Conservation (phyloP, 2,329 filamentous ascomycete genomes). For the Pseudogymnoascus sp. region DNA sequence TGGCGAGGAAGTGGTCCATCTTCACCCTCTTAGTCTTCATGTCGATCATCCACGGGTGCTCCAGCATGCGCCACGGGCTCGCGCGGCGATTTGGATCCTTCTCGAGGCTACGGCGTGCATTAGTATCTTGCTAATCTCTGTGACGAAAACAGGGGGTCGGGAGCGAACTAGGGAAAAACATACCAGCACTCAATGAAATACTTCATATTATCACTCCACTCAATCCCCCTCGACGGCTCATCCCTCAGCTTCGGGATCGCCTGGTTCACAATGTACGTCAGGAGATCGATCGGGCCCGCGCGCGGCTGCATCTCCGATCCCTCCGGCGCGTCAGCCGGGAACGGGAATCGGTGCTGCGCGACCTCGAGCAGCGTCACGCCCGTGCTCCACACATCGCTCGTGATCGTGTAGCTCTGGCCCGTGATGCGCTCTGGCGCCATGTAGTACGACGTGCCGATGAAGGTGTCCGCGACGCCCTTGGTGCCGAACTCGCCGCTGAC, state of each 20-base stretch:
- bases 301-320: conserved; percentile 91
- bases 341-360: conserved; percentile 97
- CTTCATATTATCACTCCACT: conserved; percentile 96
- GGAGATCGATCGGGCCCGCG: conserved; percentile 84
- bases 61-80: conserved; percentile 96
- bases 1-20: conserved; percentile 87
- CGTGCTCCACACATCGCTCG: conserved; percentile 95
- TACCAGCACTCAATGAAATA: conserved; percentile 99
- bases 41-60: conserved; percentile 97
- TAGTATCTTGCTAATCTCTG: not conserved
- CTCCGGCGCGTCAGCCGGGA: conserved; percentile 92
- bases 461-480: conserved; percentile 96
- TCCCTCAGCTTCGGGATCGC: conserved; percentile 94
- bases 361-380: conserved; percentile 97
- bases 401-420: conserved; percentile 96
- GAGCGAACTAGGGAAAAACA: conserved; percentile 38
- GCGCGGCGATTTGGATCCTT: conserved; percentile 83
- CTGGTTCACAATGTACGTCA: conserved; percentile 96
- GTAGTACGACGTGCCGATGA: conserved; percentile 98
- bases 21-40: conserved; percentile 96
- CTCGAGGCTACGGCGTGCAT: conserved; percentile 59
- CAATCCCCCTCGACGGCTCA: conserved; percentile 79
- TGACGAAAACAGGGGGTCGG: conserved; percentile 1
- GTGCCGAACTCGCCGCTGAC: conserved; percentile 97
- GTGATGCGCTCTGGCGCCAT: conserved; percentile 99